phyloP scores from a whole-genome alignment of 169 alveolate species.

The Cryptosporidium meleagridis region DNA sequence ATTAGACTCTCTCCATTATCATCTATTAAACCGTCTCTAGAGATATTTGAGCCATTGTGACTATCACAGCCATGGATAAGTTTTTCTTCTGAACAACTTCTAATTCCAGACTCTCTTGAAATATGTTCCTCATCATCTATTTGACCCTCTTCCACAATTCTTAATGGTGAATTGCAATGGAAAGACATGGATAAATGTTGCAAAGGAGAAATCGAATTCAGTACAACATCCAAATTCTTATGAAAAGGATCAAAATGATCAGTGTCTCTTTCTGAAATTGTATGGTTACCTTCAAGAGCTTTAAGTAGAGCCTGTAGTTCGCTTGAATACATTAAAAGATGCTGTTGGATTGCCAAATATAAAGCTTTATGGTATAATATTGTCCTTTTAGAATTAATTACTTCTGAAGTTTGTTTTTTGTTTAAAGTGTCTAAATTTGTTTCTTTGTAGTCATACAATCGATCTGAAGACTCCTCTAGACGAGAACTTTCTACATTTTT shows the following conservation, averaged over 20 bases:
- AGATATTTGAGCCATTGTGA: background rate
- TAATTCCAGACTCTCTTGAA: background rate
- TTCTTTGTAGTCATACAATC: background rate
- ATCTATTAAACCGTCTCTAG: background rate
- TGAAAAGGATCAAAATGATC: conserved; percentile 3
- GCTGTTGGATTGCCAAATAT: conserved; percentile 49
- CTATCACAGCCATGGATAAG: background rate
- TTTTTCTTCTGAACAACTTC: background rate
- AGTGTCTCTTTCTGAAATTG: background rate
- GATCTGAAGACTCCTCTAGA: background rate
- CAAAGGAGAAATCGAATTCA: background rate
- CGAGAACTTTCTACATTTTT: background rate
- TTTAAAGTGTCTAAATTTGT: background rate
- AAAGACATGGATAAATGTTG: conserved; percentile 30
- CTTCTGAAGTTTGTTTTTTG: background rate
- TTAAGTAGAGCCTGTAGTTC: conserved; percentile 22
- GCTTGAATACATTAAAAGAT: conserved; percentile 29
- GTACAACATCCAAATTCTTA: conserved; percentile 16
- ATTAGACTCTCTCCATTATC: conserved; percentile 9
- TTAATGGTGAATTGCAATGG: conserved; percentile 7
- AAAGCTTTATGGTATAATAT: conserved; percentile 52
- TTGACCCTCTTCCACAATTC: conserved; percentile 9
- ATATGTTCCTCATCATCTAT: background rate
- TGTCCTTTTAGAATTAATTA: background rate
- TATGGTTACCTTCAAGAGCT: conserved; percentile 8